Base-by-base conservation (phyloP, 306 rosid genomes). In the Cicer yamashitae region DNA sequence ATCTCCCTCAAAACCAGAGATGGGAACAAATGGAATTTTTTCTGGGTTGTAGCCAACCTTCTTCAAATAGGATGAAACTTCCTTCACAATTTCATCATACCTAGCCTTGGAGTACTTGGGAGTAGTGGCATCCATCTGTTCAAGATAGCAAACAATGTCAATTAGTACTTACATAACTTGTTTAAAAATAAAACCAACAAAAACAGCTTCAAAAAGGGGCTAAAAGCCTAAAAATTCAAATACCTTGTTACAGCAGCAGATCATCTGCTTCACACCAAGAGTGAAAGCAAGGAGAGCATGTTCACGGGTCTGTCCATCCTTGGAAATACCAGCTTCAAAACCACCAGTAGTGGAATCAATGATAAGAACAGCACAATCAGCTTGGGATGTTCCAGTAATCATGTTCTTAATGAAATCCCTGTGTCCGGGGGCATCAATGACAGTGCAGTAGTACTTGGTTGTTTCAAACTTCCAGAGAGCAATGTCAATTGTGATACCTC, bases 251-350 rank as follows among this genome's bases (percentile, higher is more conserved):
- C 98, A 93, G 63, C 98, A 93, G 57, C 98, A 93, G 50, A 93
- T 93, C 98, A 93, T 93, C 68, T 93, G 98, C 89, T 20, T 93
- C 18, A 93, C 98, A 68, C 98, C 98, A 67, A 93, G 98, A 10
- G 98, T 93, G 82, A 93, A 93, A 22, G 98, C 98, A 70, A 93
- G 96, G 2, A 93, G 94, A 5, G 98, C 96, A 37, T 93, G 98
- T 41, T 93, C 98, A 84, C 98, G 98, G 8, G 98, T 93, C 86
- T 93, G 98, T 2, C 98, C 98, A 56, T 93, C 98, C 93, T 93
- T 93, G 3, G 98, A 93, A 56, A 93, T 93, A 51, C 98, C 98
- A 59, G 96, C 98, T 76, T 90, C 96, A 72, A 92, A 92, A 79
- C 98, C 98, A 69, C 98, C 98, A 47, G 98, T 90, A 1, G 98